A percentile compares a stretch with the other conserved stretches of the same genome.
phyloP scores from a whole-genome alignment of 352 stramenopile species.

The Globisporangium echinulatum region DNA sequence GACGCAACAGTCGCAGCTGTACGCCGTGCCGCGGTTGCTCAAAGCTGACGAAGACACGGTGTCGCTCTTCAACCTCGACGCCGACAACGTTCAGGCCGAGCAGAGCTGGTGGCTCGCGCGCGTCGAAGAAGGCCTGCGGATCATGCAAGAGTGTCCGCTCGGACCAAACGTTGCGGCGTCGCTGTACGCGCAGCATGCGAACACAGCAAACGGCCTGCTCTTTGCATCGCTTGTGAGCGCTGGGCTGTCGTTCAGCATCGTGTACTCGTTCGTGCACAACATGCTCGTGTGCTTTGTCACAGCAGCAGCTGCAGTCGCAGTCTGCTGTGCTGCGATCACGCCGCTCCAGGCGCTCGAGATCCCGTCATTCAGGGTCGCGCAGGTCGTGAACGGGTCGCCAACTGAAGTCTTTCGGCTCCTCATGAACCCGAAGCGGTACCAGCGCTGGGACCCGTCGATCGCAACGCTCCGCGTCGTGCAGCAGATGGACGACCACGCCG shows the following conservation, averaged over 20 bases:
- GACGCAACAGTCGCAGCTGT: not conserved
- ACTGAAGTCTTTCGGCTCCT: slow-evolving; percentile 79
- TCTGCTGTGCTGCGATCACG: slow-evolving; percentile 69
- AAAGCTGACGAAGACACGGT: slow-evolving; percentile 81
- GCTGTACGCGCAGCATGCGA: slow-evolving; percentile 73
- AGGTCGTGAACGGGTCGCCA: slow-evolving; percentile 79
- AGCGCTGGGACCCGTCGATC: slow-evolving; percentile 76
- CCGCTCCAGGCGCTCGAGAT: slow-evolving; percentile 73
- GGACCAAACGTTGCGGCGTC: slow-evolving; percentile 74
- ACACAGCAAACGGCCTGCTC: slow-evolving; percentile 71
- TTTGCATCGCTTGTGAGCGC: slow-evolving; percentile 55
- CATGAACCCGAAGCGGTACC: slow-evolving; percentile 82
- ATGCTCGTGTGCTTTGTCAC: slow-evolving; percentile 77
- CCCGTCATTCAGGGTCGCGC: slow-evolving; percentile 74
- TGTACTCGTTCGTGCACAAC: slow-evolving; percentile 81
- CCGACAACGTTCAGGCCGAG: slow-evolving; percentile 75
- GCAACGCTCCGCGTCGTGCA: slow-evolving; percentile 80
- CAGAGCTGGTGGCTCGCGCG: slow-evolving; percentile 83
- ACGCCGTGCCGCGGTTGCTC: slow-evolving; percentile 55
- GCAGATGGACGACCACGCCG: slow-evolving; percentile 83
- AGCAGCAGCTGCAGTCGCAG: slow-evolving; percentile 49
- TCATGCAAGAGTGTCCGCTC: slow-evolving; percentile 85
- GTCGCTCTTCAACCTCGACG: slow-evolving; percentile 83
- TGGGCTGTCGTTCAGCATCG: slow-evolving; percentile 77
- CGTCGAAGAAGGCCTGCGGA: slow-evolving; percentile 70